Evolutionary conservation across 2,329 filamentous ascomycete species (phyloP).

Genomic region (Clarireedia paspali): DNA sequence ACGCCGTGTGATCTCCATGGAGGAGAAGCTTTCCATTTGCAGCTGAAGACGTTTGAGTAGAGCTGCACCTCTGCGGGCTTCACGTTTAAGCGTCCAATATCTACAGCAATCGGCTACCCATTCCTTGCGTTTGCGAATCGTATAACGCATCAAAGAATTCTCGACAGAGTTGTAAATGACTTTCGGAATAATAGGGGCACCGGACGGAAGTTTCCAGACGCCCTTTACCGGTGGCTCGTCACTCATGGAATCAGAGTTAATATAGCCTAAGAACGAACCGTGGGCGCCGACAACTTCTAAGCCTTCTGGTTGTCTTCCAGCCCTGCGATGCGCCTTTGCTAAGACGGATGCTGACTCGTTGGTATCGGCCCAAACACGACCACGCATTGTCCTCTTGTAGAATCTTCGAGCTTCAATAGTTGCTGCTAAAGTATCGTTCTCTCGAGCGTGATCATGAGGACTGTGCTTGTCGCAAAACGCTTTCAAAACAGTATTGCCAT

Average conservation of each 20-base stretch:
- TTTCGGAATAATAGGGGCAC: slow-evolving; percentile 87
- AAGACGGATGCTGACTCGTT: slow-evolving; percentile 75
- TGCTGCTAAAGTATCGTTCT: slow-evolving; percentile 74
- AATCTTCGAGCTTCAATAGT: slow-evolving; percentile 79
- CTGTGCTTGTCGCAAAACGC: slow-evolving; percentile 96
- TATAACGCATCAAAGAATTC: slow-evolving; percentile 72
- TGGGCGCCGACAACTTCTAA: slow-evolving; percentile 82
- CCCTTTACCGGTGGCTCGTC: slow-evolving; percentile 51
- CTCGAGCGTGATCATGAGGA: slow-evolving; percentile 77
- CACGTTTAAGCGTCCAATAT: slow-evolving; percentile 96
- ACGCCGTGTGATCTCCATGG: slow-evolving; percentile 90
- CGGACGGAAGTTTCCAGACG: slow-evolving; percentile 88
- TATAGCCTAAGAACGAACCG: slow-evolving; percentile 60
- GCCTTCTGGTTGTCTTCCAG: slow-evolving; percentile 58
- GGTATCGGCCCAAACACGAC: slow-evolving; percentile 85
- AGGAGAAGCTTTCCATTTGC: slow-evolving; percentile 93
- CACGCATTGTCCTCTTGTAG: slow-evolving; percentile 84
- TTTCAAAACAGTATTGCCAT: slow-evolving; percentile 77
- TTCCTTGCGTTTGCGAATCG: slow-evolving; percentile 79
- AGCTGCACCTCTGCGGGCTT: slow-evolving; percentile 83
- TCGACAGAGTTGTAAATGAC: slow-evolving; percentile 83
- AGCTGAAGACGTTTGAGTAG: slow-evolving; percentile 88
- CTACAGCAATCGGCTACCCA: slow-evolving; percentile 89
- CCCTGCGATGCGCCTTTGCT: slow-evolving; percentile 61
- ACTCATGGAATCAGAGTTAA: slow-evolving; percentile 17